Percentiles rank a stretch among this genome's conserved stretches.
These are phyloP conservation scores for Trypanosoma cruzi DNA, from an alignment of 208 protist genomes.

Conservation along the genomic window DNA sequence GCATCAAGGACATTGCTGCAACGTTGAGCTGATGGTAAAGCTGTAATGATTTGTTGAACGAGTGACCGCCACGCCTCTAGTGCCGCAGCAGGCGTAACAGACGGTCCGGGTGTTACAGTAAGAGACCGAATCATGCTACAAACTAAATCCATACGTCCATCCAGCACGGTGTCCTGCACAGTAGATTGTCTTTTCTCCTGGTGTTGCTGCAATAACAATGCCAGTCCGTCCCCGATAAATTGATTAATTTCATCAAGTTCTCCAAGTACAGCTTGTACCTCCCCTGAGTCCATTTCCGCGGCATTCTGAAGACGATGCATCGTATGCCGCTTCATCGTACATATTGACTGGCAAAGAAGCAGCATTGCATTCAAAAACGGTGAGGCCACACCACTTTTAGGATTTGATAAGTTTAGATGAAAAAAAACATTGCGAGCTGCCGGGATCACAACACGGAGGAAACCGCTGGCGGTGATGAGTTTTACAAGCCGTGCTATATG, in stretches of 20 bases:
- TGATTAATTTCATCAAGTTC: conserved; percentile 11
- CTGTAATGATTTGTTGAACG: conserved; percentile 6
- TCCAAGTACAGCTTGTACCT: neutral
- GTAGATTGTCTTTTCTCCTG: neutral
- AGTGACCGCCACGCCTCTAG: conserved; percentile 18
- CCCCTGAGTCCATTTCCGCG: neutral
- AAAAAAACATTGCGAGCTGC: conserved; percentile 23
- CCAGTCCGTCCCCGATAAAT: conserved; percentile 12
- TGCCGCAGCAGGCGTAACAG: neutral
- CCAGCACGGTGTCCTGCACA: conserved; percentile 5
- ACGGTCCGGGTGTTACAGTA: conserved; percentile 10
- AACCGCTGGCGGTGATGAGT: conserved; percentile 6
- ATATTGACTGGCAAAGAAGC: conserved; percentile 4
- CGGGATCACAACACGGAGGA: conserved; percentile 11
- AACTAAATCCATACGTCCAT: conserved; percentile 10
- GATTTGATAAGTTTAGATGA: neutral
- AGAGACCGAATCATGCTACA: conserved; percentile 25
- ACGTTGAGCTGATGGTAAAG: conserved; percentile 20
- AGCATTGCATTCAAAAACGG: conserved; percentile 13
- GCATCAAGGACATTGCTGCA: conserved; percentile 10
- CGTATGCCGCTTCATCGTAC: conserved; percentile 7
- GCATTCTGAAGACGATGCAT: neutral
- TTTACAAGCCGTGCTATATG: conserved; percentile 18
- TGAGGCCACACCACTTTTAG: neutral
- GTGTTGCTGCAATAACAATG: conserved; percentile 8